Evolutionary conservation across 331 rosid species (phyloP), one percentile per base, ranked within the genome.

Genomic region (Pyrus hybrid): DNA sequence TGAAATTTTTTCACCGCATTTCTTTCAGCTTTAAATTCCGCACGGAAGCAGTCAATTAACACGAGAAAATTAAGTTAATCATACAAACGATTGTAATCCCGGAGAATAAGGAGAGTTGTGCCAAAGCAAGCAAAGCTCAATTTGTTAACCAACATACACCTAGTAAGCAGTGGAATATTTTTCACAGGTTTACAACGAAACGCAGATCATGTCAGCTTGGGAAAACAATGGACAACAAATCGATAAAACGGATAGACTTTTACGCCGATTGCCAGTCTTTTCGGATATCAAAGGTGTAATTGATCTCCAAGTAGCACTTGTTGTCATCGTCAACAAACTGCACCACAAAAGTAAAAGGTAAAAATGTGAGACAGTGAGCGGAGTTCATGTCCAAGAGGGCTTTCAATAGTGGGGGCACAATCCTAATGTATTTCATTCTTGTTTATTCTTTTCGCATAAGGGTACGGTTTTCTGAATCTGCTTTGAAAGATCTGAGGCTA

Each of bases 321-420:
- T 94, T 82, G 85, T 94, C 99, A 66, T 94, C 99, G 73, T 94
- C 99, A 72, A 83, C 67, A 81, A 94, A 94, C 99, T 94, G 90
- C 49, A 82, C 68, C 43, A 23, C 3, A 79, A 22, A 56, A 8
- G 23, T 23, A 77, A 32, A 37, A 51, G 65, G 21, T 33, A 51
- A 67, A 6, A 74, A 70, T 33, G 20, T 14, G 51, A 10, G 43
- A 53, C 12, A 41, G 47, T 41, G 47, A 41, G 47, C 1, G 14
- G 47, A 41, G 47, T 41, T 41, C 47, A 41, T 41, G 47, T 41
- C 14, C 14, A 41, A 41, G 47, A 9, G 43, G 43, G 43, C 43
- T 37, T 37, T 37, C 0, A 35, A 8, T 7, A 35, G 41, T 35
- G 41, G 41, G 41, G 1, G 47, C 47, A 41, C 4, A 41, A 11